Conservation (phyloP, 1,139 yeast species). For the Magnusiomyces fungicola region DNA sequence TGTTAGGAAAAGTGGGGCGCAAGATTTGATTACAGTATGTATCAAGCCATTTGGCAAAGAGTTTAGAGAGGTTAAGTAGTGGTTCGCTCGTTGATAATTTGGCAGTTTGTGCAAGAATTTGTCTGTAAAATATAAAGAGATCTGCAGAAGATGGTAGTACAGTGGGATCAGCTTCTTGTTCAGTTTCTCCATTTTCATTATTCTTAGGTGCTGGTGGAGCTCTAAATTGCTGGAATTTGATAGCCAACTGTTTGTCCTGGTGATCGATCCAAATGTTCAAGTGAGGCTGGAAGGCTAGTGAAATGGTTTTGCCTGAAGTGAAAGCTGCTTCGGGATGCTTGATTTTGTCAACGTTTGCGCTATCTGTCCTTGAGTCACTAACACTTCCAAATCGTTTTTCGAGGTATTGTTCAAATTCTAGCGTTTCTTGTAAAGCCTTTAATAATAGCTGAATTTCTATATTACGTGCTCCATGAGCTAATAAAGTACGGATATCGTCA, state of each 20-base stretch:
- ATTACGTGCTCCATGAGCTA: constrained; percentile 32
- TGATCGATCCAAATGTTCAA: constrained; percentile 80
- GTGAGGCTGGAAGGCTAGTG: constrained; percentile 78
- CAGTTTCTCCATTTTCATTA: constrained; percentile 29
- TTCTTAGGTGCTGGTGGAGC: constrained; percentile 24
- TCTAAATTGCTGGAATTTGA: constrained; percentile 43
- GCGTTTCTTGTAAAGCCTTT: constrained; percentile 51
- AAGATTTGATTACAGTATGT: constrained; percentile 60
- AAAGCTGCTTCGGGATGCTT: constrained; percentile 15
- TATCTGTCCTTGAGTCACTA: constrained; percentile 18
- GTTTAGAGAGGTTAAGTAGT: constrained; percentile 50
- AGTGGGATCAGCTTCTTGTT: constrained; percentile 41
- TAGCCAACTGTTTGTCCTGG: constrained; percentile 59
- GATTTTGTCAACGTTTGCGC: constrained; percentile 12
- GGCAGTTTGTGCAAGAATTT: constrained; percentile 64
- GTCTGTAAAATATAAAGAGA: constrained; percentile 67
- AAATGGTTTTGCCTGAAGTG: constrained; percentile 44
- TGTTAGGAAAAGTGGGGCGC: constrained; percentile 49
- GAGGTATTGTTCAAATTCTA: constrained; percentile 73
- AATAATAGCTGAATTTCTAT: constrained; percentile 54
- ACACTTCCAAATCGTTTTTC: constrained; percentile 47
- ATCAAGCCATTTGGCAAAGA: constrained; percentile 61
- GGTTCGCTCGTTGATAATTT: constrained; percentile 68
- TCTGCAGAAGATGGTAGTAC: constrained; percentile 83
- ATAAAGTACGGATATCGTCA: constrained; percentile 50